phyloP scores from a whole-genome alignment of 177 flowering plant species.

The Tripterygium wilfordii region DNA sequence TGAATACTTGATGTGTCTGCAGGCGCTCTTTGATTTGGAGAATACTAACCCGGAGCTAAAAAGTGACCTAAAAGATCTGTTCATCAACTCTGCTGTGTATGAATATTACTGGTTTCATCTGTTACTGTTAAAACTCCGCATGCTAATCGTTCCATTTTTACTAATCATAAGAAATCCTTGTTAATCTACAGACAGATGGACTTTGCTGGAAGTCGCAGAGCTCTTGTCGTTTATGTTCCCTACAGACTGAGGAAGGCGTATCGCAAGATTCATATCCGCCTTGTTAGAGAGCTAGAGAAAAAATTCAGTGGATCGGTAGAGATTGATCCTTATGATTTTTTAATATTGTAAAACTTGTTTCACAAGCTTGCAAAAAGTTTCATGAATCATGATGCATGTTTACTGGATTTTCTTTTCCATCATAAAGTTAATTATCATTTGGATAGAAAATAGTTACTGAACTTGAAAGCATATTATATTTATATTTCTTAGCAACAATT shows the following conservation, averaged over 20 bases:
- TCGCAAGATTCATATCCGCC: conserved; percentile 79
- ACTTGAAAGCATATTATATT: no score
- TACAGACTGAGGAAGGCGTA: conserved; percentile 77
- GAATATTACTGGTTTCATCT: background rate
- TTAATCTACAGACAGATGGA: conserved; percentile 57
- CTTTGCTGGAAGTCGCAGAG: conserved; percentile 70
- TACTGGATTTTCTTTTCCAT: no score
- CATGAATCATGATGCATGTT: no score
- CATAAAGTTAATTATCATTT: no score
- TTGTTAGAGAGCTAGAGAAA: conserved; percentile 89
- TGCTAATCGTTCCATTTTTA: background rate
- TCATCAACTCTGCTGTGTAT: conserved; percentile 31
- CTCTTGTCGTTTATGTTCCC: conserved; percentile 79
- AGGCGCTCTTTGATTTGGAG: conserved; percentile 37
- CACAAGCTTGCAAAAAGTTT: no score
- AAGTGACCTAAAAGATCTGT: conserved; percentile 37
- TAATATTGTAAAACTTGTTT: no score
- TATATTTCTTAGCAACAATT: no score
- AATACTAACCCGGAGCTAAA: conserved; percentile 32
- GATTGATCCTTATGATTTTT: background rate
- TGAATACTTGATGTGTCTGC: conserved; percentile 2
- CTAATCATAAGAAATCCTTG: no score
- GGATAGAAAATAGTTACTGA: no score
- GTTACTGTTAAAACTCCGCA: no score
- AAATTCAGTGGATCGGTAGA: conserved; percentile 88